phyloP scores from a whole-genome alignment of 2,329 filamentous ascomycete genomes.

The Fonsecaea pugnacius region DNA sequence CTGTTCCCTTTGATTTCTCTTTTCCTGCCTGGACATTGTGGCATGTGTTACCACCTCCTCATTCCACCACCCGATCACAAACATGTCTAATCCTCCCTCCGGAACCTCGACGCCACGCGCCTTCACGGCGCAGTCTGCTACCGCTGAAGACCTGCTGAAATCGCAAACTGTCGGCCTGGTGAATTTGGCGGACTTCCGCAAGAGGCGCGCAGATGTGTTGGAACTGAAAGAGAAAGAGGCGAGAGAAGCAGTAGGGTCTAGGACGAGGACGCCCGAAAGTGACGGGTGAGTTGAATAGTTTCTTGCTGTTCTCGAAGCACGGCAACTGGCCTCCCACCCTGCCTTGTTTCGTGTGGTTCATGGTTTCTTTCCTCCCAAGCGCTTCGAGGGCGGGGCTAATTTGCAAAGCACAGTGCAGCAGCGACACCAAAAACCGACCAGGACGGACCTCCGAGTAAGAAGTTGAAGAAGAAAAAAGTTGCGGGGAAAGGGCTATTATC shows the following conservation, averaged over 20 bases:
- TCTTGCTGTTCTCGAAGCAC: neutral
- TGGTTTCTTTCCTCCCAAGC: neutral
- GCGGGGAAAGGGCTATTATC: conserved; percentile 66
- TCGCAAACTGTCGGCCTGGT: conserved; percentile 90
- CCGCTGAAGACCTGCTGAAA: conserved; percentile 79
- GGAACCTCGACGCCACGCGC: conserved; percentile 53
- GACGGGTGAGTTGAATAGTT: conserved; percentile 60
- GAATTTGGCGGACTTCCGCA: conserved; percentile 89
- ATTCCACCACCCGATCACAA: neutral
- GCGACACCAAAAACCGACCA: conserved; percentile 50
- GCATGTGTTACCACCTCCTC: neutral
- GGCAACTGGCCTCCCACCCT: neutral
- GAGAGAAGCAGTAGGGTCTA: conserved; percentile 60
- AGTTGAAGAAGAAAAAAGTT: conserved; percentile 63
- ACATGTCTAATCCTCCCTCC: conserved; percentile 43
- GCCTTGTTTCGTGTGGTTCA: neutral
- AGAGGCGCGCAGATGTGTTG: conserved; percentile 90
- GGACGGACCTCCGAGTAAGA: conserved; percentile 42
- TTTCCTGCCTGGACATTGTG: neutral
- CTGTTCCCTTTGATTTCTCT: neutral
- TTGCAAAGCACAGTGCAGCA: conserved; percentile 60
- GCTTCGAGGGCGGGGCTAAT: conserved; percentile 51
- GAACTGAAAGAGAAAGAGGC: conserved; percentile 86
- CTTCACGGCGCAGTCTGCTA: conserved; percentile 76
- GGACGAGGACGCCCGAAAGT: conserved; percentile 51